Conservation (phyloP, 1,284 basidiomycete genomes). For the Lentinula novae-zelandiae region DNA sequence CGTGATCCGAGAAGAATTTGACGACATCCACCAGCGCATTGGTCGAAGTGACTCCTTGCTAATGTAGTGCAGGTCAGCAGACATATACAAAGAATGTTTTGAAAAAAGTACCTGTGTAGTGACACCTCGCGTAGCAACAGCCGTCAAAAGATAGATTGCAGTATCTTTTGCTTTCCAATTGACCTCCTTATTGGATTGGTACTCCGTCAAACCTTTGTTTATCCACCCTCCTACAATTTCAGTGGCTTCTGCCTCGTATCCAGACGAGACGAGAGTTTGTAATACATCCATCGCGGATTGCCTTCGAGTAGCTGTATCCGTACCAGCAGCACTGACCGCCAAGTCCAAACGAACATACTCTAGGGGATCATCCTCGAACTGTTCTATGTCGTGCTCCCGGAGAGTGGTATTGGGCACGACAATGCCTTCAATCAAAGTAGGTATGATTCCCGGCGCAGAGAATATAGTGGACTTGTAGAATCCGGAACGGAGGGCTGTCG, state of each 20-base stretch:
- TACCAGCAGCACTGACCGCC: constrained; percentile 58
- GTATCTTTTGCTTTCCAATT: constrained; percentile 96
- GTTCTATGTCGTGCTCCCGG: constrained; percentile 88
- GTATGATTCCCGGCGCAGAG: constrained; percentile 76
- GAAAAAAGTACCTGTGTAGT: constrained; percentile 57
- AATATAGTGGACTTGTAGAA: constrained; percentile 67
- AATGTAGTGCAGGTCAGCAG: constrained; percentile 10
- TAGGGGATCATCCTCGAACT: constrained; percentile 96
- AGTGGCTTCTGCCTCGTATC: constrained; percentile 80
- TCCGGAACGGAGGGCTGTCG: constrained; percentile 86
- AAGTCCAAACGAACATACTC: constrained; percentile 94
- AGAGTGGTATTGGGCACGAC: constrained; percentile 91
- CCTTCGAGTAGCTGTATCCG: constrained; percentile 73
- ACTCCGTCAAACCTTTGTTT: constrained; percentile 63
- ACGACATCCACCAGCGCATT: constrained; percentile 94
- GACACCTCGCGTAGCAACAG: constrained; percentile 85
- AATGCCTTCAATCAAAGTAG: constrained; percentile 84
- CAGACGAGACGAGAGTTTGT: constrained; percentile 71
- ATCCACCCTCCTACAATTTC: constrained; percentile 86
- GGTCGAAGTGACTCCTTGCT: constrained; percentile 91
- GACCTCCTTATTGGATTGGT: constrained; percentile 50
- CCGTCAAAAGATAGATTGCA: constrained; percentile 92
- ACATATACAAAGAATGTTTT: not conserved
- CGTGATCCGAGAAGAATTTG: constrained; percentile 91
- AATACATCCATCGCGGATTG: constrained; percentile 94